A percentile compares a stretch with the other conserved stretches of the same genome.
Conservation (phyloP, 805 yeast species). For the Wickerhamomyces kurtzmanii region DNA sequence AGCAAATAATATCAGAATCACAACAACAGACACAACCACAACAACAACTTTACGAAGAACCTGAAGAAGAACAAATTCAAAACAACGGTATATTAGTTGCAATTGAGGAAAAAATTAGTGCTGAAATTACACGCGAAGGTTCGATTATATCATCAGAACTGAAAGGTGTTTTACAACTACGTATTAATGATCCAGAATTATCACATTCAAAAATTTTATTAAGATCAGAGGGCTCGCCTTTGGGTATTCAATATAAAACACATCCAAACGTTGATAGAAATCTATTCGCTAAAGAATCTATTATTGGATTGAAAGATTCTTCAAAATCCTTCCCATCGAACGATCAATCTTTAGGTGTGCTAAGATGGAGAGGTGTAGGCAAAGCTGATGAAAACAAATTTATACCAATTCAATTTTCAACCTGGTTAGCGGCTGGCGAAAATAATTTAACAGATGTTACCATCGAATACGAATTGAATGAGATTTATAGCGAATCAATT, state of each 20-base stretch:
- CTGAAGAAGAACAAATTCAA: constrained; percentile 19
- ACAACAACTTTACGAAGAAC: constrained; percentile 7
- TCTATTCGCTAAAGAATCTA: constrained; percentile 44
- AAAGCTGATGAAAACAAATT: constrained; percentile 42
- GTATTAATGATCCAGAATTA: constrained; percentile 68
- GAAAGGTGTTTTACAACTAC: constrained; percentile 84
- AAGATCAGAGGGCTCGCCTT: constrained; percentile 34
- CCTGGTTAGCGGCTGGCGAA: constrained; percentile 70
- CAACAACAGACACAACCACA: constrained; percentile 13
- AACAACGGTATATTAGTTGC: constrained; percentile 77
- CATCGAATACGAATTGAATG: constrained; percentile 74
- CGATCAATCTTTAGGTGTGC: constrained; percentile 82
- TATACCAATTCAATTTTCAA: constrained; percentile 65
- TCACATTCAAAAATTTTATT: constrained; percentile 59
- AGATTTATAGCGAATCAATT: constrained; percentile 33
- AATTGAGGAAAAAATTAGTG: constrained; percentile 67
- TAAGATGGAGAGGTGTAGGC: constrained; percentile 82
- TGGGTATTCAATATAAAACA: constrained; percentile 69
- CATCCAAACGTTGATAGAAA: constrained; percentile 92
- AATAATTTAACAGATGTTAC: constrained; percentile 64
- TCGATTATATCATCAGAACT: constrained; percentile 59
- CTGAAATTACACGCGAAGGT: constrained; percentile 81
- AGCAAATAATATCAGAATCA: no score
- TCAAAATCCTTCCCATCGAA: constrained; percentile 82
- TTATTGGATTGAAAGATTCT: constrained; percentile 69